Base-by-base conservation (phyloP, 495 filamentous ascomycete species). In the Aspergillus affinis region DNA sequence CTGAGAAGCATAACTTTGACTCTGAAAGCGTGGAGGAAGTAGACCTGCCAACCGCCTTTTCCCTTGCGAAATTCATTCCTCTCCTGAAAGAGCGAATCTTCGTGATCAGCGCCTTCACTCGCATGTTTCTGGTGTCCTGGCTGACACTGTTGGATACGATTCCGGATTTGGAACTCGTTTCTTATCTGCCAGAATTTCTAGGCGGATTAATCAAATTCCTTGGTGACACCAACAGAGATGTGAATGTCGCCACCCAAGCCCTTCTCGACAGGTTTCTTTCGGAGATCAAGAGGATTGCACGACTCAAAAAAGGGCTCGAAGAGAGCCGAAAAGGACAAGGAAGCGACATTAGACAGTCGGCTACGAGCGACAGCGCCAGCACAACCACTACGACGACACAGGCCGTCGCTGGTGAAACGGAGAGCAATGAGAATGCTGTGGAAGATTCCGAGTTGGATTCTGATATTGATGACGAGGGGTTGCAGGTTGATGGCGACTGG, bases 101-200 rank as follows among this genome's bases (percentile, higher is more conserved):
- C 74, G 93, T 96, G 44, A 83, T 95, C 53, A 96, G 95, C 62
- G 91, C 95, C 4, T 98, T 95, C 69, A 98, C 93, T 51, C 82
- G 95, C 50, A 94, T 88, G 17, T 99, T 99, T 68, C 76, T 99
- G 30, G 95, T 99, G 26, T 91, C 90, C 9, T 99, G 95, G 95
- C 89, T 99, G 57, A 95, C 88, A 48, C 73, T 99, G 10, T 78
- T 99, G 23, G 95, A 99, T 72, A 97, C 93, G 9, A 97, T 99
- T 52, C 95, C 95, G 0, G 95, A 99, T 66, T 78, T 99, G 48
- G 95, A 99, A 73, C 86, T 99, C 4, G 93, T 99, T 21, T 87
- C 88, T 10, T 94, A 90, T 70, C 80, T 99, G 44, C 95, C 95
- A 8, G 92, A 92, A 51, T 98, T 98, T 62, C 78, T 99, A 6